Conservation (phyloP, 2,329 filamentous ascomycete genomes). For the Fonsecaea pedrosoi region DNA sequence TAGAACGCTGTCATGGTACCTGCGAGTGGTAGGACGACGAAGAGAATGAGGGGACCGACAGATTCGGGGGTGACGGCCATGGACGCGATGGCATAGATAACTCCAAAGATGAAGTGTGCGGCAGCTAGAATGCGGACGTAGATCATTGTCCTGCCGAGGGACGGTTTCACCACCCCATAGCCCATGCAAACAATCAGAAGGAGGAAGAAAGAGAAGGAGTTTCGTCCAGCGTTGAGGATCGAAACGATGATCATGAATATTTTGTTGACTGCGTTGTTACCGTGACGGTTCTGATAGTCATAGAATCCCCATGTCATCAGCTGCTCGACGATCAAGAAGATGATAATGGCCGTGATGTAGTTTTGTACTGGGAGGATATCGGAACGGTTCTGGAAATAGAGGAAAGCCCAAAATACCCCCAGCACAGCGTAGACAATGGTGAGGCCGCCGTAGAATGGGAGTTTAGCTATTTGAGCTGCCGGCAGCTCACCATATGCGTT, state of each 20-base stretch:
- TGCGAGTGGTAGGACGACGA: conserved; percentile 91
- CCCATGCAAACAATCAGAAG: conserved; percentile 99
- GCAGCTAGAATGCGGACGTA: conserved; percentile 89
- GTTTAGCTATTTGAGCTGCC: conserved; percentile 92
- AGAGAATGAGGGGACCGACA: conserved; percentile 85
- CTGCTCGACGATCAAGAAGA: conserved; percentile 95
- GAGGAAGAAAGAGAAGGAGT: conserved; percentile 98
- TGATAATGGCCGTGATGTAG: conserved; percentile 95
- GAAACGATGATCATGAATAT: conserved; percentile 90
- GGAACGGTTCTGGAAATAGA: conserved; percentile 91
- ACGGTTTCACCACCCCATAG: conserved; percentile 95
- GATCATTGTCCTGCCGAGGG: conserved; percentile 90
- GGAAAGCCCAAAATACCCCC: conserved; percentile 85
- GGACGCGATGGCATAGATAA: conserved; percentile 86
- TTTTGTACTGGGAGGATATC: conserved; percentile 98
- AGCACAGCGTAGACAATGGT: conserved; percentile 93
- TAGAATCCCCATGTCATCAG: conserved; percentile 99
- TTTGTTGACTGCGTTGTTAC: conserved; percentile 81
- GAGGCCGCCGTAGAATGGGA: conserved; percentile 95
- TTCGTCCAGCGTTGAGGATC: conserved; percentile 87
- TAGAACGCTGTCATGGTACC: conserved; percentile 95
- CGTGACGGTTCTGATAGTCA: conserved; percentile 91
- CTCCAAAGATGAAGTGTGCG: conserved; percentile 89
- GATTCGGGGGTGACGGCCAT: conserved; percentile 87
- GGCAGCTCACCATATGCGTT: conserved; percentile 97